phyloP scores from a whole-genome alignment of 805 yeast species.

The Cephaloascus albidus region DNA sequence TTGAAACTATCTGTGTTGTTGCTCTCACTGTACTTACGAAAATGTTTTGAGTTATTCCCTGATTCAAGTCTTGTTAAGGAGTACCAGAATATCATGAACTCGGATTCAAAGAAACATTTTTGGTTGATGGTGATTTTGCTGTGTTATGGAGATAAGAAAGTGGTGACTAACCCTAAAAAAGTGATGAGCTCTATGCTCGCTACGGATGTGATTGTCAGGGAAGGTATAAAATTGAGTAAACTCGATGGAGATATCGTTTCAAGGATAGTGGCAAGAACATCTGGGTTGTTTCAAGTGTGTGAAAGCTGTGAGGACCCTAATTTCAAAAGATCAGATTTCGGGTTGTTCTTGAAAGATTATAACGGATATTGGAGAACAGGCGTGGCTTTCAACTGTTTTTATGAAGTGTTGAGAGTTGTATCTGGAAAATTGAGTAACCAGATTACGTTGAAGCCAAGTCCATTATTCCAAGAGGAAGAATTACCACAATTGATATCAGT shows the following conservation, averaged over 20 bases:
- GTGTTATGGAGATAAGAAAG: constrained; percentile 34
- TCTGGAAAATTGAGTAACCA: too few relatives aligned
- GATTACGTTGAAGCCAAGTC: too few relatives aligned
- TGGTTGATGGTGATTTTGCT: constrained; percentile 42
- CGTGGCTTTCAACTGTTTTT: constrained; percentile 24
- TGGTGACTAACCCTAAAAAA: constrained; percentile 29
- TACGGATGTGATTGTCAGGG: constrained; percentile 44
- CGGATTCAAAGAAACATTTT: constrained; percentile 15
- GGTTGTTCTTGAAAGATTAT: constrained; percentile 45
- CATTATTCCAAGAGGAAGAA: too few relatives aligned
- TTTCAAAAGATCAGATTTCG: constrained; percentile 47
- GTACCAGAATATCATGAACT: constrained; percentile 3
- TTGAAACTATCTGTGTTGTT: not conserved
- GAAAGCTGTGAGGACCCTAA: constrained; percentile 9
- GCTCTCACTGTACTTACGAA: not conserved
- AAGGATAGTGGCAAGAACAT: constrained; percentile 25
- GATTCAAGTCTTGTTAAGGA: constrained; percentile 1
- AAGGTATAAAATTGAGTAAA: constrained; percentile 61
- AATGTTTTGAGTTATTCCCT: not conserved
- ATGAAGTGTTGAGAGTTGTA: constrained; percentile 18
- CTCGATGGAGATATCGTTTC: constrained; percentile 43
- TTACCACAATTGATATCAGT: too few relatives aligned
- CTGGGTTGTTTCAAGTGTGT: constrained; percentile 15
- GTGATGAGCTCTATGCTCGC: constrained; percentile 22
- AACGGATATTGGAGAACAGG: constrained; percentile 42